phyloP scores from a whole-genome alignment of 176 grass and related monocot species.

The Phoenix roebelenii region DNA sequence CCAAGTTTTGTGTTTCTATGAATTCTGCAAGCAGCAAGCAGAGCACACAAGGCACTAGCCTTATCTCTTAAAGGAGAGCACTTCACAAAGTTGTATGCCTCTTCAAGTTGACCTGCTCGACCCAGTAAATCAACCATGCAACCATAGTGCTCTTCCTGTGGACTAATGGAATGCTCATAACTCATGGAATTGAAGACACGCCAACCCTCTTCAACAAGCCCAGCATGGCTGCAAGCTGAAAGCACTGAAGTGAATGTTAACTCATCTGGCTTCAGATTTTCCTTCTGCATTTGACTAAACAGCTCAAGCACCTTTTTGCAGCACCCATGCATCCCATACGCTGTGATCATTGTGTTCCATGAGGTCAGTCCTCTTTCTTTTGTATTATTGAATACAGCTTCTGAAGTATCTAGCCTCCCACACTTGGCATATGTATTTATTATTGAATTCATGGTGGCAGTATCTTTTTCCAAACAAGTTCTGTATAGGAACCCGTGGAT shows the following conservation, averaged over 20 bases:
- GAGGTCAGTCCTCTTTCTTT: slow-evolving; percentile 30
- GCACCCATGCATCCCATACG: slow-evolving; percentile 58
- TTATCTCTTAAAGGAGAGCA: slow-evolving; percentile 30
- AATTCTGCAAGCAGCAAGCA: slow-evolving; percentile 54
- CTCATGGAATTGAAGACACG: slow-evolving; percentile 43
- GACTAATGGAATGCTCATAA: slow-evolving; percentile 35
- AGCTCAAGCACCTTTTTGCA: slow-evolving; percentile 38
- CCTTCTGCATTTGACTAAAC: slow-evolving; percentile 41
- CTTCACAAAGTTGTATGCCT: slow-evolving; percentile 41
- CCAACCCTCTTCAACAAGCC: slow-evolving; percentile 42
- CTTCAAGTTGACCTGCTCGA: slow-evolving; percentile 44
- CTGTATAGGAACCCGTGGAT: slow-evolving; percentile 46
- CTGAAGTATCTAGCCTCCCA: slow-evolving; percentile 43
- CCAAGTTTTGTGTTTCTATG: slow-evolving; percentile 44
- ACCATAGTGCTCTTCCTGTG: slow-evolving; percentile 49
- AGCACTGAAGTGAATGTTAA: slow-evolving; percentile 57
- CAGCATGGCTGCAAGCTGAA: slow-evolving; percentile 58
- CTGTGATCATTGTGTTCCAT: slow-evolving; percentile 55
- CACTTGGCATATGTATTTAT: slow-evolving; percentile 51
- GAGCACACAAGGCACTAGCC: slow-evolving; percentile 27
- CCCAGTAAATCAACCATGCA: slow-evolving; percentile 58
- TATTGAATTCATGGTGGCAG: slow-evolving; percentile 35
- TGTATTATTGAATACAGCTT: slow-evolving; percentile 30
- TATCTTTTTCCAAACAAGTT: slow-evolving; percentile 30
- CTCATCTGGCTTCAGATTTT: slow-evolving; percentile 43